A percentile compares a stretch with the other conserved stretches of the same genome.
phyloP scores from a whole-genome alignment of 345 rosid species.

The Arabis hirsuta region DNA sequence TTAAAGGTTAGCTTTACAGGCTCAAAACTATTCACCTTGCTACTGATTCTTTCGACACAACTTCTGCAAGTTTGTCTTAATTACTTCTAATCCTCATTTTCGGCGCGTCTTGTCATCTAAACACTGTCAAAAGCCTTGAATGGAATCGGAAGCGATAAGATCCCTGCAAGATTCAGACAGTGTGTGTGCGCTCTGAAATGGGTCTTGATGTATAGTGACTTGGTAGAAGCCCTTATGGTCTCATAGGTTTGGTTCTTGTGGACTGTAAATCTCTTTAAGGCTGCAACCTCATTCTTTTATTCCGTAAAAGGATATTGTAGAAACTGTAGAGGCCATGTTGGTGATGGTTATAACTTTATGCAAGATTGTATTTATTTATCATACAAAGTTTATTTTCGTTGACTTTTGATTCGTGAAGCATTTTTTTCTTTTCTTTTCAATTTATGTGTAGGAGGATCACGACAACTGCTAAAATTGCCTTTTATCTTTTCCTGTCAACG shows the following conservation, averaged over 20 bases:
- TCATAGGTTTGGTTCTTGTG: conserved; percentile 7
- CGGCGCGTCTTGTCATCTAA: neutral
- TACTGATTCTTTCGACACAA: neutral
- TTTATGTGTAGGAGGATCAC: neutral
- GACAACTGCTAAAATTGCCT: neutral
- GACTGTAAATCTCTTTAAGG: neutral
- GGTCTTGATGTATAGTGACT: conserved; percentile 20
- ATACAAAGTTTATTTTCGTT: neutral
- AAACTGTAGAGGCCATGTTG: neutral
- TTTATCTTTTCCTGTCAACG: neutral
- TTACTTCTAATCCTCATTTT: neutral
- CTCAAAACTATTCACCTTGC: neutral
- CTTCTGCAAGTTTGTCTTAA: neutral
- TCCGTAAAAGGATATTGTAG: neutral
- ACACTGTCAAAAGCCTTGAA: neutral
- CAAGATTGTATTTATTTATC: neutral
- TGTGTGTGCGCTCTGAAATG: conserved; percentile 6
- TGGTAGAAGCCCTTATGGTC: conserved; percentile 17
- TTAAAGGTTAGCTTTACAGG: conserved; percentile 9
- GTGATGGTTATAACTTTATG: neutral
- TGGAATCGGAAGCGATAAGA: neutral
- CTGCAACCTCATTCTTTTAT: conserved; percentile 9
- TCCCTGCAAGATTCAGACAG: neutral
- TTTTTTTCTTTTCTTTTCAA: neutral
- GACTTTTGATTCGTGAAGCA: neutral